Evolutionary conservation across 371 early-diverging fungal genomes (phyloP).

Genomic region (Blakeslea trispora): DNA sequence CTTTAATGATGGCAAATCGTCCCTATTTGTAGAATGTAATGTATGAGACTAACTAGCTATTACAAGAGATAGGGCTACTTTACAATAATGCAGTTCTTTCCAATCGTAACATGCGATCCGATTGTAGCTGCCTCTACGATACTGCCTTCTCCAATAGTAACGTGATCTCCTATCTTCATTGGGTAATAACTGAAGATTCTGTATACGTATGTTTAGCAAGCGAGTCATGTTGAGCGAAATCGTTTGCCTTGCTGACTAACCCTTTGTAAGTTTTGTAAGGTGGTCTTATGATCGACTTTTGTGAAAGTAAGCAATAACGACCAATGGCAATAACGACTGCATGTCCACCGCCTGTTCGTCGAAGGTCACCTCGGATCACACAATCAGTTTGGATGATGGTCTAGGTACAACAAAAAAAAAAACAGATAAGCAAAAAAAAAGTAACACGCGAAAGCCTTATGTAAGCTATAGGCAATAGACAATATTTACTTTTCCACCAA

Average conservation of each 20-base stretch:
- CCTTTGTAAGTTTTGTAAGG: conserved; percentile 96
- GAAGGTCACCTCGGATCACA: conserved; percentile 91
- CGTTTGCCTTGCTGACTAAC: conserved; percentile 47
- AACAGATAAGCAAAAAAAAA: not conserved
- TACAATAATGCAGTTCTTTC: conserved; percentile 93
- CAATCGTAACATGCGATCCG: conserved; percentile 88
- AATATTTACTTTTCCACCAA: conserved; percentile 85
- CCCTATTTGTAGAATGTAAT: conserved; percentile 63
- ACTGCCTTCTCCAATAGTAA: conserved; percentile 85
- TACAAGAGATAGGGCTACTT: conserved; percentile 20
- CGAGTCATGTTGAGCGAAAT: too few species aligned
- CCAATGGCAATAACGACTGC: conserved; percentile 91
- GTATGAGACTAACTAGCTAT: not conserved
- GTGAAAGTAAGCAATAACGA: conserved; percentile 81
- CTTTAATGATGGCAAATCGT: conserved; percentile 93
- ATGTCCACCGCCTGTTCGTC: conserved; percentile 84
- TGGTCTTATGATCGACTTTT: conserved; percentile 83
- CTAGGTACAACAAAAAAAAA: too few species aligned
- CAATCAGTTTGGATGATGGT: conserved; percentile 91
- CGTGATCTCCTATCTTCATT: conserved; percentile 94
- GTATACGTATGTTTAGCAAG: not conserved
- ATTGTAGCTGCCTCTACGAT: conserved; percentile 94
- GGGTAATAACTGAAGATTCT: conserved; percentile 90
- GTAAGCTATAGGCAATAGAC: too few species aligned
- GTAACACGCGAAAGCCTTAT: not conserved